Base-by-base conservation (phyloP, 257 asterid species). In the Prunella vulgaris region DNA sequence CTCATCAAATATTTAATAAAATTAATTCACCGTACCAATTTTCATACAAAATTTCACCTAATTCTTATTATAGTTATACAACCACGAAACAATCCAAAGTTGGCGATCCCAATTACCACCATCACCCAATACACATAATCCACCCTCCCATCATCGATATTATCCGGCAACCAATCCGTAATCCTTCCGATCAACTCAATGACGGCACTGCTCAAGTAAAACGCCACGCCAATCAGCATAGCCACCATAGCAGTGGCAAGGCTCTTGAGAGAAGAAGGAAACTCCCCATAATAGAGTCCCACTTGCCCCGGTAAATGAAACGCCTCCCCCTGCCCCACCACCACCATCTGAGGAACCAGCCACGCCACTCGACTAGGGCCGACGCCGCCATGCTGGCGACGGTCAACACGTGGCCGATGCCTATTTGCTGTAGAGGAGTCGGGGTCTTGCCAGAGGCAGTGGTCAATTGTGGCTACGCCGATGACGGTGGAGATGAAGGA, bases 331-430 rank as follows among this genome's bases (percentile, higher is more conserved):
- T 68, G 40, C 0, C 95, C 95, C 2, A 79, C 83, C 0, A 85
- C 37, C 5, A 59, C 81, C 27, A 82, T 48, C 8, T 81, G 88
- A 1, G 88, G 88, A 28, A 80, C 81, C 1, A 87, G 66, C 92
- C 95, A 85, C n/a, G 81, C 46, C 28, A 71, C 64, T 84, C 90
- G 0, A 80, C 84, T 24, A 87, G 32, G 6, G 89, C 94, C 0
- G 83, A 74, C 0, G 60, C 77, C 0, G 84, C 89, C 87, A 85
- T 79, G 86, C 89, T 76, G 61, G 75, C 27, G 0, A 79, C 5
- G 30, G 72, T 79, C 4, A 85, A 27, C 17, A 73, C 71, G 51
- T 87, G 95, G 68, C 89, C 95, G 25, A 69, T 5, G 30, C 74
- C 74, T 38, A 68, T 35, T 14, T 68, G 72, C 14, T 40, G 49